These are phyloP conservation scores for Fusarium musae DNA, from an alignment of 2,329 filamentous ascomycete species.

Conservation along the genomic window DNA sequence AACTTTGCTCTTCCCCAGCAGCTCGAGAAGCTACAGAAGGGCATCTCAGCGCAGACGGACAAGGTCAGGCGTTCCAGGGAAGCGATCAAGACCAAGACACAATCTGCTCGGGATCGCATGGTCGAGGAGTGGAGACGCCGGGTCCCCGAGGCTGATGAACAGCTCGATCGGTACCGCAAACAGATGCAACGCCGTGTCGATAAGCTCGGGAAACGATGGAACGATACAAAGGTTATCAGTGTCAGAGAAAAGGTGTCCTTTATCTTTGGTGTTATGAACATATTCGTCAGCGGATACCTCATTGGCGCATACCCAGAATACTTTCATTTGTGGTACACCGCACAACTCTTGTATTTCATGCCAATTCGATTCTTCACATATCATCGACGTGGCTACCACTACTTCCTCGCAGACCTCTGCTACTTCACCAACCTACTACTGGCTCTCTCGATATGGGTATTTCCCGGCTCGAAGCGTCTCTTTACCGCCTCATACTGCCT, in stretches of 20 bases:
- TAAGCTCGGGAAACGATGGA: constrained; percentile 85
- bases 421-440: constrained; percentile 96
- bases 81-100: constrained; percentile 78
- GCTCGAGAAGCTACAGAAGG: constrained; percentile 88
- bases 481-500: constrained; percentile 94
- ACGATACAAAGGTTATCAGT: constrained; percentile 88
- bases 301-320: constrained; percentile 86
- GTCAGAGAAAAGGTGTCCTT: constrained; percentile 94
- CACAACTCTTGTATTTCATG: constrained; percentile 93
- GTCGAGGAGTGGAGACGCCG: constrained; percentile 92
- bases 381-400: constrained; percentile 91
- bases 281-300: constrained; percentile 95
- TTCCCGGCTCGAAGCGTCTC: constrained; percentile 88
- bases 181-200: constrained; percentile 92
- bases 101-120: constrained; percentile 86
- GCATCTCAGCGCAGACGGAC: constrained; percentile 83
- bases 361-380: constrained; percentile 94
- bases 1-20: constrained; percentile 92
- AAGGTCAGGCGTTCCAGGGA: constrained; percentile 86
- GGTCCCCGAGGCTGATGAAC: constrained; percentile 88
- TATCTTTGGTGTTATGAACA: constrained; percentile 95
- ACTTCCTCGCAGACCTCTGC: constrained; percentile 96
- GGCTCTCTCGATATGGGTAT: constrained; percentile 86
- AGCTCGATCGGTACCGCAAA: constrained; percentile 88
- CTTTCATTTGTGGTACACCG: constrained; percentile 94